Evolutionary conservation across 495 filamentous ascomycete species (phyloP).

Genomic region (Glutinoglossum americanum): DNA sequence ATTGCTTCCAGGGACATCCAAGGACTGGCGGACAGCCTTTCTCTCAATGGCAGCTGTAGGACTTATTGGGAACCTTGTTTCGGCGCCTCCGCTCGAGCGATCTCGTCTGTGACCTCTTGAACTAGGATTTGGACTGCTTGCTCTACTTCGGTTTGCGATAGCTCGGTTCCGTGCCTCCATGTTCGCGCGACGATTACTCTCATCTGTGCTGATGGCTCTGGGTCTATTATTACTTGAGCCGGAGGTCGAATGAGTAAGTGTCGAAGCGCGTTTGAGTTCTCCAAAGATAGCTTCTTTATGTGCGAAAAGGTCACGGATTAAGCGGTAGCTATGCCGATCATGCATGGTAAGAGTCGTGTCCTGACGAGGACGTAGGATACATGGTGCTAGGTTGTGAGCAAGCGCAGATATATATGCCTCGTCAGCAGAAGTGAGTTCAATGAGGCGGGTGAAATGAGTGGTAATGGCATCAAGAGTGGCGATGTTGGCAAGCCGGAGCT

Average conservation of each 20-base stretch:
- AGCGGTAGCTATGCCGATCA: slow-evolving; percentile 78
- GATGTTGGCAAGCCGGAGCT: slow-evolving; percentile 90
- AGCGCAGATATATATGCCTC: slow-evolving; percentile 63
- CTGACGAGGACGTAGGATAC: slow-evolving; percentile 64
- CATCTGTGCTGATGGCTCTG: slow-evolving; percentile 83
- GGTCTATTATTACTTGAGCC: slow-evolving; percentile 30
- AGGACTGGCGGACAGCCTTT: slow-evolving; percentile 13
- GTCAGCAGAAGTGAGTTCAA: slow-evolving; percentile 90
- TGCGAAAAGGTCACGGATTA: slow-evolving; percentile 80
- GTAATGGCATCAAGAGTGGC: slow-evolving; percentile 94
- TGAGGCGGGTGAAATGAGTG: slow-evolving; percentile 91
- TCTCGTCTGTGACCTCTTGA: slow-evolving; percentile 45
- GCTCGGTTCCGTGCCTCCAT: slow-evolving; percentile 82
- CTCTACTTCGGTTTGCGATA: slow-evolving; percentile 50
- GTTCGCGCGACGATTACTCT: slow-evolving; percentile 80
- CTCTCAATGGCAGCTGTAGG: slow-evolving; percentile 30
- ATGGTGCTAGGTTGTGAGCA: slow-evolving; percentile 60
- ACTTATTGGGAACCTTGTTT: slow-evolving; percentile 72
- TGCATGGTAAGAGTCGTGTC: slow-evolving; percentile 86
- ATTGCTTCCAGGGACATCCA: slow-evolving; percentile 36
- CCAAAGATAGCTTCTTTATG: slow-evolving; percentile 91
- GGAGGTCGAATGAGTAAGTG: slow-evolving; percentile 31
- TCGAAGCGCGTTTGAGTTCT: slow-evolving; percentile 82
- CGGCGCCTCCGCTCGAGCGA: slow-evolving; percentile 55
- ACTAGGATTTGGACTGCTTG: slow-evolving; percentile 49